A percentile compares a stretch with the other conserved stretches of the same genome.
phyloP scores from a whole-genome alignment of 2,329 filamentous ascomycete species.

The Sporothrix protearum region DNA sequence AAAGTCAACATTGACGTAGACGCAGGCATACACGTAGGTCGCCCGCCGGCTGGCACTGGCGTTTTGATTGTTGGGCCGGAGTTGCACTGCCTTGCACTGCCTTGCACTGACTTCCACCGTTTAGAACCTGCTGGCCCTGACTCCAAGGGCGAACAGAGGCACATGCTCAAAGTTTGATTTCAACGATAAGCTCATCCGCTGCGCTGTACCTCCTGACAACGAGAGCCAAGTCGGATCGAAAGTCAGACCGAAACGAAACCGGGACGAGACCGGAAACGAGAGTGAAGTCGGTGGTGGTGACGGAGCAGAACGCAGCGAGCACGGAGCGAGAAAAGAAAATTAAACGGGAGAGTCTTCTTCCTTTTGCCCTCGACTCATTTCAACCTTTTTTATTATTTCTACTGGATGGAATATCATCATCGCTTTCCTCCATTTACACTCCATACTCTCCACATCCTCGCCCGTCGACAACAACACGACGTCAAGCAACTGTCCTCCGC shows the following conservation, averaged over 20 bases:
- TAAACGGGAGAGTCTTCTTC: not conserved
- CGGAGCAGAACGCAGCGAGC: not conserved
- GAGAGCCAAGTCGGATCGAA: not conserved
- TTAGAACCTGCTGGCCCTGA: no score
- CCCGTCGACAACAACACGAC: not conserved
- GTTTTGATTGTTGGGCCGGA: no score
- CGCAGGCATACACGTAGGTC: not conserved
- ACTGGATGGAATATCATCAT: no score
- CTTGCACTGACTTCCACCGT: no score
- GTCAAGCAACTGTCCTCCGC: not conserved
- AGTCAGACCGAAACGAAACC: not conserved
- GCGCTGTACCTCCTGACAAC: not conserved
- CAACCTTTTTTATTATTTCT: not conserved
- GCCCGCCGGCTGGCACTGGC: no score
- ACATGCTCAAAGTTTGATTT: no score
- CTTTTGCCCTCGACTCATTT: not conserved
- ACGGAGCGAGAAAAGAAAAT: not conserved
- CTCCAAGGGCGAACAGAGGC: no score
- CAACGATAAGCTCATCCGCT: not conserved
- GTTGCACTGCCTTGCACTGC: no score
- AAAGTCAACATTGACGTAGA: not conserved
- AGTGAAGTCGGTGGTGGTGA: not conserved
- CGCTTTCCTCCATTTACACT: no score
- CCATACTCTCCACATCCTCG: not conserved
- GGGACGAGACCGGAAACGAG: not conserved